Percentiles rank a stretch among this genome's conserved stretches.
Evolutionary conservation across 1,284 basidiomycete species (phyloP).

Genomic region (Volvariella volvacea): DNA sequence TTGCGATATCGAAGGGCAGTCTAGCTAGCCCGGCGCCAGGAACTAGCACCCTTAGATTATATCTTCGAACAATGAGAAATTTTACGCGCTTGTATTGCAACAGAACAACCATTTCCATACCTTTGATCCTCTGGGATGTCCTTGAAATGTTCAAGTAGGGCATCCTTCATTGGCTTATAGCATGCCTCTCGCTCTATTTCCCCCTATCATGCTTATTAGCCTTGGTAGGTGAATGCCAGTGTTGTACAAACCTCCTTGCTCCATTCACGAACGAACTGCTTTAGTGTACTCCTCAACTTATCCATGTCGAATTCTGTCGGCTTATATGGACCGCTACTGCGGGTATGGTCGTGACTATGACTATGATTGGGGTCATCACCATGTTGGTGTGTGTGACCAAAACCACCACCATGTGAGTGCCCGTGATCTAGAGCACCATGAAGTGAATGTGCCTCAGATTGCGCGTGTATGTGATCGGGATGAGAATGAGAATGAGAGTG

Average conservation of each 20-base stretch:
- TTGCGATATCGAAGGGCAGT: conserved; percentile 81
- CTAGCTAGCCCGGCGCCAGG: conserved; percentile 86
- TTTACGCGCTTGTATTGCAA: not conserved
- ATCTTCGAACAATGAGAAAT: conserved; percentile 24
- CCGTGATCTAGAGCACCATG: too few relatives aligned
- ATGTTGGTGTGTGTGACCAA: conserved; percentile 13
- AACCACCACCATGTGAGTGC: conserved; percentile 26
- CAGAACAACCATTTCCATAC: conserved; percentile 25
- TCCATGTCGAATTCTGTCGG: conserved; percentile 74
- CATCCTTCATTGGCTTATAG: conserved; percentile 77
- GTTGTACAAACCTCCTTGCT: conserved; percentile 56
- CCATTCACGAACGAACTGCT: conserved; percentile 92
- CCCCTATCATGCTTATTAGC: conserved; percentile 42
- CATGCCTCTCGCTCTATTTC: conserved; percentile 67
- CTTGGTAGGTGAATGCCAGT: conserved; percentile 1
- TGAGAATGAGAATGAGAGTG: too few relatives aligned
- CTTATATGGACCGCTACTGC: conserved; percentile 29
- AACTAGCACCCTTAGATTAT: conserved; percentile 68
- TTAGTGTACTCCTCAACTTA: conserved; percentile 83
- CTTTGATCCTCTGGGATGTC: conserved; percentile 46
- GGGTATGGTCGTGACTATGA: conserved; percentile 14
- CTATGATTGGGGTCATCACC: conserved; percentile 16
- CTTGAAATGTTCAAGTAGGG: conserved; percentile 60
- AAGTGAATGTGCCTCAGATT: too few relatives aligned
- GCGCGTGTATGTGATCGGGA: too few relatives aligned